Evolutionary conservation across 352 stramenopile species (phyloP).

Genomic region (Pilasporangium apinafurcum): DNA sequence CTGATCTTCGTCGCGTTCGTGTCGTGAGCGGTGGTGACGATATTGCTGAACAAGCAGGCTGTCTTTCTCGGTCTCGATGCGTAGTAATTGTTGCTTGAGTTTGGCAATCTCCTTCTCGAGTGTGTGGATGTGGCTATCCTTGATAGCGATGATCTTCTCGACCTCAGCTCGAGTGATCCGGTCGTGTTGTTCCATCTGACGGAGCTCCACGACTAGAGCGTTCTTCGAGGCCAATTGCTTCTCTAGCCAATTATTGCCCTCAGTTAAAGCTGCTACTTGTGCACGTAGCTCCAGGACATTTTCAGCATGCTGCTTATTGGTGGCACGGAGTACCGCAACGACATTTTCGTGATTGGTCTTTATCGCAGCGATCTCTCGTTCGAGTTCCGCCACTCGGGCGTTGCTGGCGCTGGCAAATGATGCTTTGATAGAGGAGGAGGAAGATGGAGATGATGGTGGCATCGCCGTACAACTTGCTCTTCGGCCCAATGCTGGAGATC

Average conservation of each 20-base stretch:
- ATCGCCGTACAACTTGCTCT: constrained; percentile 16
- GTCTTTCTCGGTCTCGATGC: constrained; percentile 46
- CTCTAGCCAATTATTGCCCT: constrained; percentile 56
- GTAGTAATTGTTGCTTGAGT: constrained; percentile 30
- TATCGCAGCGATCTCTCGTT: constrained; percentile 55
- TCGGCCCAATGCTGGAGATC: constrained; percentile 18
- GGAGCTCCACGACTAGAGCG: constrained; percentile 42
- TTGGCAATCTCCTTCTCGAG: constrained; percentile 51
- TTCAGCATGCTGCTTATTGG: constrained; percentile 60
- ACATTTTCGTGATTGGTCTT: constrained; percentile 67
- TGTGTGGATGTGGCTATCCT: constrained; percentile 47
- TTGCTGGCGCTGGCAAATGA: constrained; percentile 12
- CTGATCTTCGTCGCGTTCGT: constrained; percentile 41
- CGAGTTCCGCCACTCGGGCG: constrained; percentile 39
- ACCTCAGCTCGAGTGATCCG: constrained; percentile 28
- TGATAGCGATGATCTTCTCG: constrained; percentile 38
- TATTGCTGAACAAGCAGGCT: constrained; percentile 50
- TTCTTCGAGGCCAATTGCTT: constrained; percentile 52
- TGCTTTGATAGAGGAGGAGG: constrained; percentile 1
- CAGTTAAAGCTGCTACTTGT: constrained; percentile 49
- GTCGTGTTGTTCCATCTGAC: constrained; percentile 26
- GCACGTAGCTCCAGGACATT: constrained; percentile 62
- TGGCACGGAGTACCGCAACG: constrained; percentile 52
- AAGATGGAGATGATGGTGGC: background rate
- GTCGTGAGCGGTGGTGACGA: constrained; percentile 27